A percentile compares a stretch with the other conserved stretches of the same genome.
Conservation (phyloP, 2,329 filamentous ascomycete genomes). For the Paecilomyces variotii region DNA sequence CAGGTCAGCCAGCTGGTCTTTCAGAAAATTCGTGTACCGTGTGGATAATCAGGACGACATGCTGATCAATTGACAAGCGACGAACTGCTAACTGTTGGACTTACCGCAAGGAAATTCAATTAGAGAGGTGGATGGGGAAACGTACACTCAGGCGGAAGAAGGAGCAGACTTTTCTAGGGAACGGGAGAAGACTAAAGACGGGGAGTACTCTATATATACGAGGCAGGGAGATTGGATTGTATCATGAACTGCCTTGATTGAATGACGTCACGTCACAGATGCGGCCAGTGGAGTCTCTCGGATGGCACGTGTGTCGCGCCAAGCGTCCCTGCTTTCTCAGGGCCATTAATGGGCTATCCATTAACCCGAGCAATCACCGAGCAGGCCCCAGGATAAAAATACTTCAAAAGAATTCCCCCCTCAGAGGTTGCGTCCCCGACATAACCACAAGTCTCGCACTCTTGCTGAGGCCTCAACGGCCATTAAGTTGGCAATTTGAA, state of each 20-base stretch:
- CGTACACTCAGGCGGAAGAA: background rate
- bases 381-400: background rate
- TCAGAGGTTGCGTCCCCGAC: background rate
- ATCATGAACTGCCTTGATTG: background rate
- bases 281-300: slow-evolving; percentile 7
- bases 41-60: slow-evolving; percentile 2
- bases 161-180: background rate
- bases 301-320: slow-evolving; percentile 7
- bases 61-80: background rate
- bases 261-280: slow-evolving; percentile 26
- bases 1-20: background rate
- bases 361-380: background rate
- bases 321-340: background rate
- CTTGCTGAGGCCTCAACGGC: background rate
- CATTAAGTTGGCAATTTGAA: background rate
- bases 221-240: background rate
- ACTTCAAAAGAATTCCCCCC: background rate
- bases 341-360: background rate
- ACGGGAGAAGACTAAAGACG: background rate
- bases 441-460: background rate
- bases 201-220: background rate
- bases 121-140: background rate
- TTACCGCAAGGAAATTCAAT: background rate
- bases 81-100: background rate
- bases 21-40: background rate